phyloP scores from a whole-genome alignment of 169 alveolate species.

The Eimeria acervulina region DNA sequence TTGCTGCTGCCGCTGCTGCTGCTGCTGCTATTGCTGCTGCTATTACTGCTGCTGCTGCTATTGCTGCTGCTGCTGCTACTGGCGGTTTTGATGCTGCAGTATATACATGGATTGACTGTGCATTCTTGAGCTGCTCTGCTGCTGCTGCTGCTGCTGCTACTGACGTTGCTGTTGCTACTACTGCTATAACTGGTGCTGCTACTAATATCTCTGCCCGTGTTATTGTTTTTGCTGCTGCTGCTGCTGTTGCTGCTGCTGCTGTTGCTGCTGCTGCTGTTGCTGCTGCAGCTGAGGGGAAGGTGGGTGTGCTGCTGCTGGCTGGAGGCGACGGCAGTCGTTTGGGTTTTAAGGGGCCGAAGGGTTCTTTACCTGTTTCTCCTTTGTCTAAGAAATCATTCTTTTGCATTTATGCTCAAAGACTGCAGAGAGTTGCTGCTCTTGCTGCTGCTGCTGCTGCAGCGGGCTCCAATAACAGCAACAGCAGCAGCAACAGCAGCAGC shows the following conservation, averaged over 20 bases:
- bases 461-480: not conserved
- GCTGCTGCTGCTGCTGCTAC: slow-evolving; percentile 12
- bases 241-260: slow-evolving; percentile 4
- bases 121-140: slow-evolving; percentile 13
- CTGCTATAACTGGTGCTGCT: not conserved
- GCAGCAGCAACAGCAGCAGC: not conserved
- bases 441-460: slow-evolving; percentile 12
- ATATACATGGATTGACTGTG: not conserved
- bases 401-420: slow-evolving; percentile 14
- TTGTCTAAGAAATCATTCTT: slow-evolving; percentile 11
- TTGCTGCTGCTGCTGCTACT: not conserved
- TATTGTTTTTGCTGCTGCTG: not conserved
- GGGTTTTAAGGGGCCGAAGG: slow-evolving; percentile 52
- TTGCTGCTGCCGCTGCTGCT: not conserved
- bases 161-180: not conserved
- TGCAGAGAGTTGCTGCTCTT: not conserved
- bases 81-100: not conserved
- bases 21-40: not conserved
- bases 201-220: not conserved
- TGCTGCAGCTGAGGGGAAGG: not conserved
- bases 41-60: slow-evolving; percentile 15
- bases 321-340: slow-evolving; percentile 75
- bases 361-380: not conserved
- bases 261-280: slow-evolving; percentile 12
- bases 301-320: slow-evolving; percentile 63